Conservation (phyloP, 257 asterid genomes). For the Petunia axillaris region DNA sequence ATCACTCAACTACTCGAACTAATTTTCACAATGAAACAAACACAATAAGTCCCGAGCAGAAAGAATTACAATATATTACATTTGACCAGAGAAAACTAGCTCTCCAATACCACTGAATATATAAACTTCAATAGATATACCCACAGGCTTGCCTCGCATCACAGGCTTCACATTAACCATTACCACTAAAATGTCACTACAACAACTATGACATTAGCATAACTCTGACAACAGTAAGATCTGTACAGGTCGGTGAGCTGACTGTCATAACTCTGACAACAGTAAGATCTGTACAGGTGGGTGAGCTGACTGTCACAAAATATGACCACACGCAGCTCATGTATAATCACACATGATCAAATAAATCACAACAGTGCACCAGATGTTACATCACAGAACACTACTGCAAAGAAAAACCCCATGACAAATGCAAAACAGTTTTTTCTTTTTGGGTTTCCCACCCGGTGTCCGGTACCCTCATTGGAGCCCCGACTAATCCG, state of each 20-base stretch:
- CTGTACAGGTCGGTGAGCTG: not conserved
- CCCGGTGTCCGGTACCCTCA: no score
- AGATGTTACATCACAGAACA: not conserved
- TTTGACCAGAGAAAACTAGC: not conserved
- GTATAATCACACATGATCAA: not conserved
- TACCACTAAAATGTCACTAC: not conserved
- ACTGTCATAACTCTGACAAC: not conserved
- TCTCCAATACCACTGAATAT: not conserved
- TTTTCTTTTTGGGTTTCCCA: no score
- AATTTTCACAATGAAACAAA: slow-evolving; percentile 4
- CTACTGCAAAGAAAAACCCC: not conserved
- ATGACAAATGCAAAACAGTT: not conserved
- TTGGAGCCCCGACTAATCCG: no score
- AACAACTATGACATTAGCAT: no score
- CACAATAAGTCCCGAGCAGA: not conserved
- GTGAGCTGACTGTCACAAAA: not conserved
- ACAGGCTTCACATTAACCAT: not conserved
- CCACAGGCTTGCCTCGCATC: not conserved
- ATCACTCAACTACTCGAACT: not conserved
- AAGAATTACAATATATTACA: not conserved
- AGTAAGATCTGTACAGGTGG: not conserved
- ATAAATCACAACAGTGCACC: not conserved
- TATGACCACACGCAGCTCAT: not conserved
- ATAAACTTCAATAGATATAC: not conserved
- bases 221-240: not conserved